A percentile compares a stretch with the other conserved stretches of the same genome.
phyloP scores from a whole-genome alignment of 139 green algal genomes.

The Eudorina sp. region DNA sequence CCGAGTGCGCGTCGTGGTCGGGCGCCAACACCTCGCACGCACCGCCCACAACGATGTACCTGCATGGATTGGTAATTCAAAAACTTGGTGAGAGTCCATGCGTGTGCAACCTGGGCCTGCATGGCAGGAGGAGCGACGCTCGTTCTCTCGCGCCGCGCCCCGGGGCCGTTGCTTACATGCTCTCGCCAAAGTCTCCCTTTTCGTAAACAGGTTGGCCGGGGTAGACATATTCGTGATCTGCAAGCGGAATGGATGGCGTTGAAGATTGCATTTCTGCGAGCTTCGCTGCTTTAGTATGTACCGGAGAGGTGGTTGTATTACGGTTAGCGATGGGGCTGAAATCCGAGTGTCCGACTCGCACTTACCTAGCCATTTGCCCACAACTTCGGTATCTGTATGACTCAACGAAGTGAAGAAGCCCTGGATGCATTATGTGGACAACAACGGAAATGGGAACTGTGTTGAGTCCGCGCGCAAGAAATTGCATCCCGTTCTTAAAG shows the following conservation, averaged over 20 bases:
- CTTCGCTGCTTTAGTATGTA: too few species aligned
- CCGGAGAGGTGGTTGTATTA: too few species aligned
- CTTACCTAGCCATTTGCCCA: conserved; percentile 33
- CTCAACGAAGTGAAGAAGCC: not conserved
- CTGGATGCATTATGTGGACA: not conserved
- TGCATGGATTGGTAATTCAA: not conserved
- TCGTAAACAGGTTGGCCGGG: conserved; percentile 8
- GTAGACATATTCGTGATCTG: conserved; percentile 16
- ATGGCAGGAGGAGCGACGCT: not conserved
- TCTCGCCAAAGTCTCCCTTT: conserved; percentile 8
- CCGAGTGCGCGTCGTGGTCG: not conserved
- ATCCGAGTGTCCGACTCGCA: too few species aligned
- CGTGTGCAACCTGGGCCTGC: too few species aligned
- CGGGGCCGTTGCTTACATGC: conserved; percentile 36
- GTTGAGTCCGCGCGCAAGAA: not conserved
- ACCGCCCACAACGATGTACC: conserved; percentile 34
- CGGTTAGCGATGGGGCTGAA: too few species aligned
- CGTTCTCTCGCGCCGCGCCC: too few species aligned
- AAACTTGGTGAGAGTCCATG: too few species aligned
- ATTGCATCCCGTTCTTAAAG: not conserved
- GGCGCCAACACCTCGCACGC: conserved; percentile 8
- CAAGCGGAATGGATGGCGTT: too few species aligned
- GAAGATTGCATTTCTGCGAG: too few species aligned
- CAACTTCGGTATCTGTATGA: not conserved
- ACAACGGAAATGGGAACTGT: not conserved